These are phyloP conservation scores for Polygonum aviculare DNA, from an alignment of 148 eudicot species.

Conservation along the genomic window DNA sequence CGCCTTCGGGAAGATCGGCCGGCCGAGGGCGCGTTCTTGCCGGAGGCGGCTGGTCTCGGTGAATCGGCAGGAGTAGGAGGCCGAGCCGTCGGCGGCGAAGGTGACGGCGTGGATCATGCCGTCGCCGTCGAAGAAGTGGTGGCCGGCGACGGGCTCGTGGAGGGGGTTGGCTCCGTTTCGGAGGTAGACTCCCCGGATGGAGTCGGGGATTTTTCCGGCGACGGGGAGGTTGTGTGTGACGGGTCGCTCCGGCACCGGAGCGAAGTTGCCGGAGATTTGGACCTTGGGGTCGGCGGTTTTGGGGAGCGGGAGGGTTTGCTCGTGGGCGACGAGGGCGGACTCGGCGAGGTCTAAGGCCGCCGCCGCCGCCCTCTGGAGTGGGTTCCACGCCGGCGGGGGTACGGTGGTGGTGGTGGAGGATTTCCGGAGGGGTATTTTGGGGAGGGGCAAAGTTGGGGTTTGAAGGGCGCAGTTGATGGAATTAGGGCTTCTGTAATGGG, in stretches of 20 bases:
- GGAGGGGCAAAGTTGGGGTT: not conserved
- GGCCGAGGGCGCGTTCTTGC: slow-evolving; percentile 7
- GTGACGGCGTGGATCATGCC: slow-evolving; percentile 12
- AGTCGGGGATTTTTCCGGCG: slow-evolving; percentile 2
- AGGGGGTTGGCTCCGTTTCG: slow-evolving; percentile 13
- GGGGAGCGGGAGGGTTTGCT: slow-evolving; percentile 5
- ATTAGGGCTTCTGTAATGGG: not conserved
- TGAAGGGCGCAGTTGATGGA: not conserved
- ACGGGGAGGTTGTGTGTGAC: not conserved
- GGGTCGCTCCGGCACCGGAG: slow-evolving; percentile 12
- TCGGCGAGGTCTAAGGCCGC: slow-evolving; percentile 9
- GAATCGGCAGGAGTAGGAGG: slow-evolving; percentile 7
- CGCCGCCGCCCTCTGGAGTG: slow-evolving; percentile 10
- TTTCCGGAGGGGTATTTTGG: not conserved
- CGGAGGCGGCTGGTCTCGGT: slow-evolving; percentile 6
- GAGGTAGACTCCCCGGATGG: slow-evolving; percentile 6
- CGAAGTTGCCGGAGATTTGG: slow-evolving; percentile 15
- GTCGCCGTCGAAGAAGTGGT: slow-evolving; percentile 15
- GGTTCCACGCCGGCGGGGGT: slow-evolving; percentile 2
- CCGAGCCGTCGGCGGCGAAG: not conserved
- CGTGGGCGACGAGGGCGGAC: slow-evolving; percentile 4
- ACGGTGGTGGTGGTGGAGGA: not conserved
- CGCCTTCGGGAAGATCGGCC: slow-evolving; percentile 13
- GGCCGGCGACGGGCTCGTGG: slow-evolving; percentile 11
- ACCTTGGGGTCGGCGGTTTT: slow-evolving; percentile 11